These are phyloP conservation scores for Aspergillus udagawae DNA, from an alignment of 2,329 filamentous ascomycete genomes.

Conservation along the genomic window DNA sequence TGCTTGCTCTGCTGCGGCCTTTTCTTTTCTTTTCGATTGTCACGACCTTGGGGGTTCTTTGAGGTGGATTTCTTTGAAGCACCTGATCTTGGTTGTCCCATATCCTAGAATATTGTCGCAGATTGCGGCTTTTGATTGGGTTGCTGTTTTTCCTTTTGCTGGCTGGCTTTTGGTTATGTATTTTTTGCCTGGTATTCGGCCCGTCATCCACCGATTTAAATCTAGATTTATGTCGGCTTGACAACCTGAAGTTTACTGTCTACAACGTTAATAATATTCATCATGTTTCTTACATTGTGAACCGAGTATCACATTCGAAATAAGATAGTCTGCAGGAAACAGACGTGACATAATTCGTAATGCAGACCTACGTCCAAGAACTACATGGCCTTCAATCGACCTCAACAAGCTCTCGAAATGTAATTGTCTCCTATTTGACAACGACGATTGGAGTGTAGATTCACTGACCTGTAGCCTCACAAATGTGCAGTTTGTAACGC, in stretches of 20 bases:
- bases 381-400: not conserved
- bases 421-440: not conserved
- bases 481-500: not conserved
- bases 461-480: not conserved
- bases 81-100: constrained; percentile 7
- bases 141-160: not conserved
- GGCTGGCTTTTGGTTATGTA: not conserved
- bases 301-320: not conserved
- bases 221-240: not conserved
- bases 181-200: not conserved
- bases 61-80: not conserved
- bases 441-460: not conserved
- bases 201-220: not conserved
- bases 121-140: not conserved
- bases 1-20: constrained; percentile 3
- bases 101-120: constrained; percentile 2
- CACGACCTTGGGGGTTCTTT: constrained; percentile 1
- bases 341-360: not conserved
- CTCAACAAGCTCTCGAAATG: not conserved
- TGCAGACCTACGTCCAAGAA: not conserved
- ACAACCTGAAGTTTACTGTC: too few species aligned
- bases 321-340: not conserved
- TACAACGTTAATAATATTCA: not conserved
- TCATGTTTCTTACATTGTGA: not conserved
- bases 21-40: constrained; percentile 10